A percentile compares a stretch with the other conserved stretches of the same genome.
Conservation (phyloP, 345 rosid species). For the Barbarea vulgaris region DNA sequence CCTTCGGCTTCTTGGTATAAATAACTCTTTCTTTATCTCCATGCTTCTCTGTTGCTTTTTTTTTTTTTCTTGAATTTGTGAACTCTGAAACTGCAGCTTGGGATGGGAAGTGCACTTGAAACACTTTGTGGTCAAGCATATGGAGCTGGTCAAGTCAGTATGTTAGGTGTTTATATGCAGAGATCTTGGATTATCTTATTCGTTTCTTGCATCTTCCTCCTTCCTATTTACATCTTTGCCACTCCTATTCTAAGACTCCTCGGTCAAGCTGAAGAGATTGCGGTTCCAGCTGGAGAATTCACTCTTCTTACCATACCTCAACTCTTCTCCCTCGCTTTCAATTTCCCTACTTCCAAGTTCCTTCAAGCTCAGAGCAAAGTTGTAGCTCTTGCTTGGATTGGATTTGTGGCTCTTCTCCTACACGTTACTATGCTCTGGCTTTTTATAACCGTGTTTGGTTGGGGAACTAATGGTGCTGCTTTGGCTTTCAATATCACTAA, state of each 20-base stretch:
- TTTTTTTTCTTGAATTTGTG: background rate
- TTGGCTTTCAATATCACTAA: conserved; percentile 55
- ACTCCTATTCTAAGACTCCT: conserved; percentile 62
- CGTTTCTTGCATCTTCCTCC: conserved; percentile 47
- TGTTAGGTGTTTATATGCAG: conserved; percentile 85
- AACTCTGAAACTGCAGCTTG: conserved; percentile 53
- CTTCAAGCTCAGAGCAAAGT: conserved; percentile 88
- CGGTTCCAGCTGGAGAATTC: conserved; percentile 63
- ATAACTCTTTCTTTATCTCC: background rate
- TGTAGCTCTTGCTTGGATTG: conserved; percentile 57
- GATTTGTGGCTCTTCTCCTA: conserved; percentile 42
- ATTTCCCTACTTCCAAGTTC: conserved; percentile 68
- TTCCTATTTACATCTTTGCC: conserved; percentile 67
- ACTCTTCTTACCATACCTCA: conserved; percentile 58
- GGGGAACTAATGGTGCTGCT: conserved; percentile 72
- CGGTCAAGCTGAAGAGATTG: conserved; percentile 59
- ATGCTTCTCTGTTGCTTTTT: background rate
- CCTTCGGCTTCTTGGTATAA: conserved; percentile 73
- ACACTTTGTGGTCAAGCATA: conserved; percentile 92
- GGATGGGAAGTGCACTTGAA: conserved; percentile 94
- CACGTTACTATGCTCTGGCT: conserved; percentile 57
- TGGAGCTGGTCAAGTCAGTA: conserved; percentile 75
- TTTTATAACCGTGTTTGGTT: conserved; percentile 46
- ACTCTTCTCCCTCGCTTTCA: conserved; percentile 65
- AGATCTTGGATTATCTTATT: conserved; percentile 71